Base-by-base conservation (phyloP, 1,139 yeast species). In the Kodamaea sp. region DNA sequence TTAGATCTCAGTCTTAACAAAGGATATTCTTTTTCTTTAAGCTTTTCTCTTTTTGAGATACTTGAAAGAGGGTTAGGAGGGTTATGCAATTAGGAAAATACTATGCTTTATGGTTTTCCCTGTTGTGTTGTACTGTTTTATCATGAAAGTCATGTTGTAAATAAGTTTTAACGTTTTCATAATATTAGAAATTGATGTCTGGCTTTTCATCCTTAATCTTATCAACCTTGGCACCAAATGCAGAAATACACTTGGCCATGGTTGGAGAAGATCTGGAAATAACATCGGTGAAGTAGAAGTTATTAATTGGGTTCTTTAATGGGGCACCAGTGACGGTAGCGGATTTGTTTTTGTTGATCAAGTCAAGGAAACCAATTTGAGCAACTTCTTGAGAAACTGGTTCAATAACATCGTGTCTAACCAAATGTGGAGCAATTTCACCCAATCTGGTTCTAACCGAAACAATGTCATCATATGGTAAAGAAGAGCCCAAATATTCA, bases 281-380 rank as follows among this genome's bases (percentile, higher is more conserved):
- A 47, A 84, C 87, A 62, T 87, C 94, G 33, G 96, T 87, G 72
- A 85, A 84, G 73, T 86, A 87, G 63, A 84, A 87, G 78, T 87
- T 84, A 49, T 79, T 78, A 57, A 87, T 81, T 45, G 89, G 90
- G 60, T 79, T 79, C 63, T 76, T 75, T 58, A 79, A 74, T 45
- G 73, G 73, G 37, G 63, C 69, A 45, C 83, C 81, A 30, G 67
- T 53, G 29, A 73, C 60, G 37, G 63, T 60, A 41, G 72, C 65
- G 23, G 60, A 45, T 51, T 64, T 62, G 54, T 65, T 64, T 56
- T 64, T 71, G 60, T 55, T 56, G 46, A 57, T 62, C 60, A 65
- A 64, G 38, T 73, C 70, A 42, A 68, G 63, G 52, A 84, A 63
- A 41, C 94, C 95, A 43, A 80, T 62, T 37, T 70, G 65, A 35